A percentile compares a stretch with the other conserved stretches of the same genome.
These are phyloP conservation scores for Diaporthe ilicicola DNA, from an alignment of 2,329 filamentous ascomycete genomes.

Conservation along the genomic window DNA sequence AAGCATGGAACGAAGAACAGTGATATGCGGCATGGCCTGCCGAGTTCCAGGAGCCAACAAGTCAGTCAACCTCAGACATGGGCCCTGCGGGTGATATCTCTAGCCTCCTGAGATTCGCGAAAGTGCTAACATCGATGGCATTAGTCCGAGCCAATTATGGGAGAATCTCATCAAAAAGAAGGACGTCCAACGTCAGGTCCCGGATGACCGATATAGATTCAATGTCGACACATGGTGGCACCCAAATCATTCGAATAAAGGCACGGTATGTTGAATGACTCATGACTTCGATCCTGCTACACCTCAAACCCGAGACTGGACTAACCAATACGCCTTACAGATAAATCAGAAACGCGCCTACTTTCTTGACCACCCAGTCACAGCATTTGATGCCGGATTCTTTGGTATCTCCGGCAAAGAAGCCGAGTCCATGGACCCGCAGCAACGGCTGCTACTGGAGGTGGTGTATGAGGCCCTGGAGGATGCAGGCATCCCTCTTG, in stretches of 20 bases:
- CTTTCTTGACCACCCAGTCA: slow-evolving; percentile 43
- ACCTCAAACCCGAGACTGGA: slow-evolving; percentile 37
- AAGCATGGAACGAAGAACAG: background rate
- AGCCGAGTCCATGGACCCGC: slow-evolving; percentile 46
- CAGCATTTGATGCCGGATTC: slow-evolving; percentile 44
- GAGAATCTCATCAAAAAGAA: slow-evolving; percentile 22
- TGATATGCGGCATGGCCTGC: slow-evolving; percentile 25
- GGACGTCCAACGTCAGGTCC: slow-evolving; percentile 35
- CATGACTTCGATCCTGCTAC: too few relatives aligned
- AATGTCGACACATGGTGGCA: slow-evolving; percentile 45
- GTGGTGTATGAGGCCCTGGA: slow-evolving; percentile 46
- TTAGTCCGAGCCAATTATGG: slow-evolving; percentile 22
- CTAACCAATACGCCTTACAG: background rate
- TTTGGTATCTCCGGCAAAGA: slow-evolving; percentile 48
- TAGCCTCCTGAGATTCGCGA: background rate
- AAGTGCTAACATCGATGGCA: background rate
- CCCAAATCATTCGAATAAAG: slow-evolving; percentile 44
- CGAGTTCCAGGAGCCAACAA: slow-evolving; percentile 13
- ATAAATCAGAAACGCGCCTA: slow-evolving; percentile 39
- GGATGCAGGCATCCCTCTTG: slow-evolving; percentile 42
- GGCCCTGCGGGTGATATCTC: background rate
- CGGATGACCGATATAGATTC: slow-evolving; percentile 41
- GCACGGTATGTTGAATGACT: slow-evolving; percentile 13
- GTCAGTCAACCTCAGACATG: background rate
- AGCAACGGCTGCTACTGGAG: slow-evolving; percentile 44